Evolutionary conservation across 192 early-diverging fungal species (phyloP).

Genomic region (Coemansia javaensis): DNA sequence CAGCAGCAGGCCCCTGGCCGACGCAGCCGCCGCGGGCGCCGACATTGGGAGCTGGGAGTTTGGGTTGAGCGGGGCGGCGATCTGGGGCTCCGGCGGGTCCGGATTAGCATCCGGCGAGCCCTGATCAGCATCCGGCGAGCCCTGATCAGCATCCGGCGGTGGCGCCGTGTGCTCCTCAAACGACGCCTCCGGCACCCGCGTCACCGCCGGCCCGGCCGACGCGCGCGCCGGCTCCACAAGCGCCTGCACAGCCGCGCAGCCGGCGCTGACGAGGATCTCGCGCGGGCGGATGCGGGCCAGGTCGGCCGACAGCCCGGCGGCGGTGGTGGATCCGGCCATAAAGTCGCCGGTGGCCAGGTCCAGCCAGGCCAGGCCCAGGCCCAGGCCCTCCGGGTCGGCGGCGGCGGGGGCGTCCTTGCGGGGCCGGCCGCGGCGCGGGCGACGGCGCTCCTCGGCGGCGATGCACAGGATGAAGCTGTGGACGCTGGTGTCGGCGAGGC

Average conservation of each 20-base stretch:
- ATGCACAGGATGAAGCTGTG: constrained; percentile 77
- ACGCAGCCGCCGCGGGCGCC: constrained; percentile 15
- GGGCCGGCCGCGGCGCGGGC: constrained; percentile 5
- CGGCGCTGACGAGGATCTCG: constrained; percentile 65
- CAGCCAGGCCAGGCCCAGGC: constrained; percentile 77
- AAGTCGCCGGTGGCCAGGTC: constrained; percentile 92
- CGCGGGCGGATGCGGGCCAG: constrained; percentile 77
- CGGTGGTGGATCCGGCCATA: constrained; percentile 55
- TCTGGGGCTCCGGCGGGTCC: not conserved
- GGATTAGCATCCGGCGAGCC: not conserved
- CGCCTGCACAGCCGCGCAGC: constrained; percentile 4
- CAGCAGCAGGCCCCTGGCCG: constrained; percentile 25
- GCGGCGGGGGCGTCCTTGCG: constrained; percentile 13
- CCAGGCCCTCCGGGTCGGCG: constrained; percentile 1
- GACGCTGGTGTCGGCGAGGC: constrained; percentile 53
- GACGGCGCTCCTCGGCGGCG: not conserved
- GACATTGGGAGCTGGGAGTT: constrained; percentile 8
- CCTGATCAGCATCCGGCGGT: not conserved
- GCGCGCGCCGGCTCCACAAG: constrained; percentile 8
- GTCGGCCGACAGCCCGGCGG: constrained; percentile 56
- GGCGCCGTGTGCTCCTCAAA: constrained; percentile 1
- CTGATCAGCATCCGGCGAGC: not conserved
- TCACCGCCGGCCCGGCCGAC: constrained; percentile 9
- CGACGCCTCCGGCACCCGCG: constrained; percentile 1
- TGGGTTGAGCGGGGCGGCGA: not conserved